Base-by-base conservation (phyloP, 2,329 filamentous ascomycete genomes). In the Sclerotinia borealis region DNA sequence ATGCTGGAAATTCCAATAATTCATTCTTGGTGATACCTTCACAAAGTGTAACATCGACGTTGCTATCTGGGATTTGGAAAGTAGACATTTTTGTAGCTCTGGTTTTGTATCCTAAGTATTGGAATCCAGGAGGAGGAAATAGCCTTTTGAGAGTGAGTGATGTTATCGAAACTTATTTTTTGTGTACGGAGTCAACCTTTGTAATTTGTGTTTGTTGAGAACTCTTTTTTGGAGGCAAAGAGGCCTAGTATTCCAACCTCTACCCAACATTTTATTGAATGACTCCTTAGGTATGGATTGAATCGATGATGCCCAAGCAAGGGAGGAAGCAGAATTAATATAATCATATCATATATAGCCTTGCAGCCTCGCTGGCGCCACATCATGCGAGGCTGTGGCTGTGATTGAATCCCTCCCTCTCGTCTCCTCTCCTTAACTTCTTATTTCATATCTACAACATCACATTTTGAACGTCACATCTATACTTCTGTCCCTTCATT, bases 1-100 rank as follows among this genome's bases (percentile, higher is more conserved):
- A 83, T 0, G 82, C 81, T 4, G 74, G 74, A 67, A 84, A 84
- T 6, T 67, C 68, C 9, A 76, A 70, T 2, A 84, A 72, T 61
- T 80, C 76, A 0, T 79, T 72, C 56, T 79, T 71, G 0, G 78
- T 72, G n/a, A 83, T 75, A 3, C 77, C 79, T 0, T 77, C 70
- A 0, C 80, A 79, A 0, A 83, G 74, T 15, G 70, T 77, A 54
- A 83, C 75, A 5, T 75, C 73, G 60, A 82, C 52, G 59, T 73
- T 68, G 43, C 75, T 71, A 5, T 74, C 69, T 19, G 75, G 71
- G 19, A 79, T 72, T 0, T 69, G 74, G 67, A 79, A 75, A n/a
- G 75, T 76, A 47, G 77, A 72, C 77, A 78, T 79, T 45, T 31
- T 65, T 45, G 36, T 31, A 36, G 39, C 37, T 31, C 10, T 25